These are phyloP conservation scores for Penicillium janthinellum DNA, from an alignment of 2,329 filamentous ascomycete species.

Conservation along the genomic window DNA sequence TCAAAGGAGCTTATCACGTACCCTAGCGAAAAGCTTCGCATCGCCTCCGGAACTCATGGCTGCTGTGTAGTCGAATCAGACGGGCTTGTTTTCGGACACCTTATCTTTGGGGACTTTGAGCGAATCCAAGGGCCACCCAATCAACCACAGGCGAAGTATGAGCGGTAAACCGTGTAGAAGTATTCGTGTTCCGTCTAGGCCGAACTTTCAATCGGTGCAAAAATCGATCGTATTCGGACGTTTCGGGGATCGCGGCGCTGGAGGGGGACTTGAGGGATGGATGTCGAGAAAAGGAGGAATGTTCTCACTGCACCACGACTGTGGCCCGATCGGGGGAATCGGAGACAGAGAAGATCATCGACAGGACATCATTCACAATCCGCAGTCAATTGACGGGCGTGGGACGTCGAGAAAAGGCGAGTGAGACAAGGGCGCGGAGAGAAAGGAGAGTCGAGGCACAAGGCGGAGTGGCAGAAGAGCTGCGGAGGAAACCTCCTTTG, in stretches of 20 bases:
- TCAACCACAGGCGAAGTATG: conserved; percentile 24
- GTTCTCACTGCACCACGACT: conserved; percentile 18
- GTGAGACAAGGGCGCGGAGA: conserved; percentile 9
- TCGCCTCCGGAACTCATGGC: conserved; percentile 77
- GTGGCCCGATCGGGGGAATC: conserved; percentile 17
- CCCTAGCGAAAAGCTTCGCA: conserved; percentile 98
- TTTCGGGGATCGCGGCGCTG: conserved; percentile 6
- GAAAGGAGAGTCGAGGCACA: conserved; percentile 24
- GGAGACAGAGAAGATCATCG: conserved; percentile 17
- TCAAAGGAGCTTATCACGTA: conserved; percentile 54
- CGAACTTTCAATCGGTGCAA: conserved; percentile 1
- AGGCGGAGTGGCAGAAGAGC: conserved; percentile 25
- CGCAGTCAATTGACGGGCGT: conserved; percentile 15
- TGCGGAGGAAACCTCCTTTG: conserved; percentile 33
- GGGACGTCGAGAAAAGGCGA: neutral
- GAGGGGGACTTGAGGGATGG: conserved; percentile 8
- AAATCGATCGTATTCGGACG: conserved; percentile 4
- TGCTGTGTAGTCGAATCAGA: conserved; percentile 25
- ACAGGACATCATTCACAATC: conserved; percentile 17
- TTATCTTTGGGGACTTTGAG: conserved; percentile 14
- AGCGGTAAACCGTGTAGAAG: neutral
- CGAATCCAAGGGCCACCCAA: conserved; percentile 9
- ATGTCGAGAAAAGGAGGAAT: conserved; percentile 22
- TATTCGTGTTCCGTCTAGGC: neutral
- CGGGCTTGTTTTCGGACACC: conserved; percentile 6